Evolutionary conservation across 2,329 filamentous ascomycete species (phyloP), one percentile per base, ranked within the genome.

Genomic region (Stemphylium lycopersici): DNA sequence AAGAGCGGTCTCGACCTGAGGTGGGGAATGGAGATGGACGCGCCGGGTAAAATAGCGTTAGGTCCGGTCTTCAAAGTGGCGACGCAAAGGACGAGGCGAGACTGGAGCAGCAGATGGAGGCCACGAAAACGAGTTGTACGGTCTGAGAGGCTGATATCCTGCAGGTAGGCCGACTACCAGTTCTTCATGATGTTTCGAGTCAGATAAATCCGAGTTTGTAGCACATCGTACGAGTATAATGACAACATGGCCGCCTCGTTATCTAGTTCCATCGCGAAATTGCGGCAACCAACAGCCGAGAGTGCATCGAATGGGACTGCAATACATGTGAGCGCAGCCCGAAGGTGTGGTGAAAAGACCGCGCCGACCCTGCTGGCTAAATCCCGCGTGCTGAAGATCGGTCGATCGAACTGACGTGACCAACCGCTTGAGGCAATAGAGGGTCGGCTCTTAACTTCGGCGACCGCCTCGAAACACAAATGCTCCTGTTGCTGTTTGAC

Each of bases 1-100:
- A 66, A 0, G 74, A 77, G n/a, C 72, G 75, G 33, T 52, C 61
- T 0, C 61, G 74, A 1, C 65, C 80, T 22, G 70, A 76, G 2
- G 61, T 75, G 0, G 63, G 10, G 15, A 3, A 34, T 29, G 13
- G 15, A 20, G 11, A 13, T 12, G 20, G 22, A 13, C 8, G 32
- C 3, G 16, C 12, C 8, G 42, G 42, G 16, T 16, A 31, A 13
- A 4, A 11, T 16, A 24, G 22, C 6, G 22, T 24, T 6, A 7
- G 22, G 22, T 24, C 22, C 6, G 22, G 22, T 5, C 22, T 24
- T 2, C 6, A 20, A 3, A 24, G 22, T 24, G 2, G 2, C 22
- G 22, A 24, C 6, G 22, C 22, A 24, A 24, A 24, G 22, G 22
- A 5, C 22, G 22, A 24, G 22, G 2, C 22, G 22, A 6, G 22